Evolutionary conservation across 192 early-diverging fungal genomes (phyloP).

Genomic region (Thamnidium elegans): DNA sequence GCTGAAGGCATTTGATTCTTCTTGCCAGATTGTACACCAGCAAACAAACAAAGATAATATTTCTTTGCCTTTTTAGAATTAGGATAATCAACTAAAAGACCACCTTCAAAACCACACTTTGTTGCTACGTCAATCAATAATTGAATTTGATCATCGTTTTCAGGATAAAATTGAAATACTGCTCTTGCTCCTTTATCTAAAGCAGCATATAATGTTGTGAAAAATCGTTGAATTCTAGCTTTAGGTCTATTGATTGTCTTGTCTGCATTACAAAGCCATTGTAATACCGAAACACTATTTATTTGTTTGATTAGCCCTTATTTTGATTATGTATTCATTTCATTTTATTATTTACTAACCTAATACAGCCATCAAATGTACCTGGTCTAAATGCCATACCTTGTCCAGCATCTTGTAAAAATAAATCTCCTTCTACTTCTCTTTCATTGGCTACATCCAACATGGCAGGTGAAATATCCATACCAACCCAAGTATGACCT

Average conservation of each 20-base stretch:
- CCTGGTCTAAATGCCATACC: constrained; percentile 93
- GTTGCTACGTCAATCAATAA: constrained; percentile 86
- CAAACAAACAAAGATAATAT: constrained; percentile 94
- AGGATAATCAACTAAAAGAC: constrained; percentile 93
- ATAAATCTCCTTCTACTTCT: constrained; percentile 92
- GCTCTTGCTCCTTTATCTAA: constrained; percentile 86
- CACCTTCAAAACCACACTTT: constrained; percentile 93
- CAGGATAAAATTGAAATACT: constrained; percentile 98
- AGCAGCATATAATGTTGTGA: constrained; percentile 88
- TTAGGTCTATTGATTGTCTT: constrained; percentile 83
- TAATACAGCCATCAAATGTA: constrained; percentile 93
- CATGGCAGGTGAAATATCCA: constrained; percentile 95
- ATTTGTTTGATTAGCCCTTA: neutral
- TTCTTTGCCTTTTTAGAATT: constrained; percentile 97
- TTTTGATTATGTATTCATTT: neutral
- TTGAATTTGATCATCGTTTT: constrained; percentile 92
- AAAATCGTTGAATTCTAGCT: constrained; percentile 83
- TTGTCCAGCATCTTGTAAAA: constrained; percentile 94
- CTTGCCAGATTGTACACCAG: constrained; percentile 68
- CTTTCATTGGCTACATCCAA: constrained; percentile 88
- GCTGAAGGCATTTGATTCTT: constrained; percentile 61
- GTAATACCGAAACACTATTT: constrained; percentile 87
- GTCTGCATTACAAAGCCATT: constrained; percentile 99
- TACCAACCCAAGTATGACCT: constrained; percentile 95
- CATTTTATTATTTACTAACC: constrained; percentile 36